These are phyloP conservation scores for Hypomontagnella monticulosa DNA, from an alignment of 495 filamentous ascomycete species.

Conservation along the genomic window DNA sequence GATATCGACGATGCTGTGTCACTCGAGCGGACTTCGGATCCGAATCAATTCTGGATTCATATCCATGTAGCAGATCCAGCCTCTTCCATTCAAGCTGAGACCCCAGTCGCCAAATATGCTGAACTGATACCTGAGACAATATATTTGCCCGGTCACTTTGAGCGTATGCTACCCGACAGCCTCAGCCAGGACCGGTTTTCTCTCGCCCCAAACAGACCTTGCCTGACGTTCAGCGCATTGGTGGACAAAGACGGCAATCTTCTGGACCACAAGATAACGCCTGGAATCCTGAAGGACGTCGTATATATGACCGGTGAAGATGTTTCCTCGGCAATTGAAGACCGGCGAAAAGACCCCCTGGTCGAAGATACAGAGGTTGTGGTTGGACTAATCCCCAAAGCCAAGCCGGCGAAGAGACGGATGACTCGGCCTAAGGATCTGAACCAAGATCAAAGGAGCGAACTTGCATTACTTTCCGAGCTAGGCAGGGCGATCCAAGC, in stretches of 20 bases:
- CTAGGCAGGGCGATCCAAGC: slow-evolving; percentile 51
- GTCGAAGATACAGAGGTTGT: slow-evolving; percentile 10
- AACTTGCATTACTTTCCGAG: slow-evolving; percentile 47
- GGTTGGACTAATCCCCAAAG: slow-evolving; percentile 48
- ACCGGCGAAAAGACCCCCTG: slow-evolving; percentile 31
- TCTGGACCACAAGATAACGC: slow-evolving; percentile 73
- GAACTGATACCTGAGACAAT: slow-evolving; percentile 68
- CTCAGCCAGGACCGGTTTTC: slow-evolving; percentile 72
- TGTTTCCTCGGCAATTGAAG: slow-evolving; percentile 60
- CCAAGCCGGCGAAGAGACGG: slow-evolving; percentile 35
- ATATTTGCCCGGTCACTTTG: slow-evolving; percentile 79
- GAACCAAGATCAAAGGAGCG: slow-evolving; percentile 40
- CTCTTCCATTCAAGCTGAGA: slow-evolving; percentile 72
- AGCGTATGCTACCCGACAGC: slow-evolving; percentile 75
- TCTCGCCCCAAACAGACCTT: slow-evolving; percentile 70
- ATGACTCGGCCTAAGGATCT: slow-evolving; percentile 51
- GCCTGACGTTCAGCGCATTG: slow-evolving; percentile 83
- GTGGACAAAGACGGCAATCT: slow-evolving; percentile 70
- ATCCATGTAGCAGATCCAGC: slow-evolving; percentile 94
- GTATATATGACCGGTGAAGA: slow-evolving; percentile 72
- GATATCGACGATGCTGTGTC: slow-evolving; percentile 95
- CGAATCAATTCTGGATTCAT: slow-evolving; percentile 81
- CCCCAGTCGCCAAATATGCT: slow-evolving; percentile 70
- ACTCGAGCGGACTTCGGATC: slow-evolving; percentile 67
- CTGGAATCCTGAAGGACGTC: slow-evolving; percentile 78